These are phyloP conservation scores for Phytophthora colocasiae DNA, from an alignment of 352 stramenopile species.

Conservation along the genomic window DNA sequence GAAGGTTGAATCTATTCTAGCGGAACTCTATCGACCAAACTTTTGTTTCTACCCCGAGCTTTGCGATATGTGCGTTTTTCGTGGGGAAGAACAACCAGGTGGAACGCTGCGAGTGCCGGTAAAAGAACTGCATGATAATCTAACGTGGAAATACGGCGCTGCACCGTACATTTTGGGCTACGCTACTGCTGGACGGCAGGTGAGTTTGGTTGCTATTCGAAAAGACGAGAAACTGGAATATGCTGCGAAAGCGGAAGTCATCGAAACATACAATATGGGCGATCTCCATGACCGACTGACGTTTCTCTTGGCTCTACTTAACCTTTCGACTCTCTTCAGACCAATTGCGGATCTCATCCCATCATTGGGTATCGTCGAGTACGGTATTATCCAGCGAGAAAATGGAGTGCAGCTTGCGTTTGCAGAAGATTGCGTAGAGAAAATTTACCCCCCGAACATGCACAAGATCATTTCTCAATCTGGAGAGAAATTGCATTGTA, in stretches of 20 bases:
- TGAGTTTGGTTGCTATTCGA: conserved; percentile 31
- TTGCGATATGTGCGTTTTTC: conserved; percentile 24
- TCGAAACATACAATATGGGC: conserved; percentile 34
- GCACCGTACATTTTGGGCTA: conserved; percentile 37
- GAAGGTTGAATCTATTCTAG: conserved; percentile 15
- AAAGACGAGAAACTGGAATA: conserved; percentile 23
- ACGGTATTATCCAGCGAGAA: conserved; percentile 4
- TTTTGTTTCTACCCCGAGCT: conserved; percentile 23
- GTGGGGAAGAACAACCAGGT: conserved; percentile 16
- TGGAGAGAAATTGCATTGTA: neutral
- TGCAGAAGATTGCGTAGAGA: conserved; percentile 18
- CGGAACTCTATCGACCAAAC: conserved; percentile 13
- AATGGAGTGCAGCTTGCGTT: conserved; percentile 22
- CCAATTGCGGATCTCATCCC: conserved; percentile 15
- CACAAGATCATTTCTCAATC: conserved; percentile 18
- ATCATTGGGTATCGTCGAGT: conserved; percentile 9
- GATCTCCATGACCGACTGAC: conserved; percentile 25
- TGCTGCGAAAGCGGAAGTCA: conserved; percentile 29
- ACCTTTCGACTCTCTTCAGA: conserved; percentile 36
- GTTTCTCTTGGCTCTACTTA: conserved; percentile 37
- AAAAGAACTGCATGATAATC: conserved; percentile 32
- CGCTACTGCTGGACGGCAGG: conserved; percentile 23
- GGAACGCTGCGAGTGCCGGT: conserved; percentile 15
- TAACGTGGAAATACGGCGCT: conserved; percentile 33
- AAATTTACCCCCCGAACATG: conserved; percentile 18